phyloP scores from a whole-genome alignment of 2,329 filamentous ascomycete genomes.

The Alternaria hordeiaustralica region DNA sequence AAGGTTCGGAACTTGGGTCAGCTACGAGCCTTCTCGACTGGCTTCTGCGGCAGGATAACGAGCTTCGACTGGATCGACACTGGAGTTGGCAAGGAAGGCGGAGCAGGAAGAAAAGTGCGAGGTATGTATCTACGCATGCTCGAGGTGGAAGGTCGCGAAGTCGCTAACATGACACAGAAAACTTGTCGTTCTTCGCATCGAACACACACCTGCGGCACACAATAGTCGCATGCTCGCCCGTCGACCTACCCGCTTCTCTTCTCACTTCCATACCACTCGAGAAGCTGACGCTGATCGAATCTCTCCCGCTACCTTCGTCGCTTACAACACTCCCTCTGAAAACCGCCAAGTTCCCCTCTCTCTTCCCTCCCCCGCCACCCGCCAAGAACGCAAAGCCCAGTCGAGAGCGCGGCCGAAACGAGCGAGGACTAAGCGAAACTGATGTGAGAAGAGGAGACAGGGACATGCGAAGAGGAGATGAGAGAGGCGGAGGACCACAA shows the following conservation, averaged over 20 bases:
- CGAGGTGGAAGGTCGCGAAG: background rate
- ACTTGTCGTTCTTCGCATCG: conserved; percentile 43
- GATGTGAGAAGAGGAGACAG: conserved; percentile 7
- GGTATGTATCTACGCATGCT: conserved; percentile 22
- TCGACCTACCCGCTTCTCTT: conserved; percentile 39
- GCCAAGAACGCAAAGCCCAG: conserved; percentile 28
- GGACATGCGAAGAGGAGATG: conserved; percentile 10
- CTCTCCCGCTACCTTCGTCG: conserved; percentile 35
- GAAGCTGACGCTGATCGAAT: conserved; percentile 44
- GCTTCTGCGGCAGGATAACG: conserved; percentile 45
- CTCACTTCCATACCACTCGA: conserved; percentile 42
- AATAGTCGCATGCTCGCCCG: conserved; percentile 43
- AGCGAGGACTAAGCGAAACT: conserved; percentile 7
- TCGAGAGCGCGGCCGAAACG: conserved; percentile 21
- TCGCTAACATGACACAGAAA: conserved; percentile 33
- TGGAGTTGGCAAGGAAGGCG: conserved; percentile 46
- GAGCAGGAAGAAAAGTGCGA: conserved; percentile 42
- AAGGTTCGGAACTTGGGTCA: conserved; percentile 46
- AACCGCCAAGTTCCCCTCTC: conserved; percentile 30
- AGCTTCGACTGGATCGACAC: conserved; percentile 48
- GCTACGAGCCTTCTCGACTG: conserved; percentile 44
- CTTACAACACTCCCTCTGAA: conserved; percentile 40
- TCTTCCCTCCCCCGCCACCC: conserved; percentile 41
- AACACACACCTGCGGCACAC: conserved; percentile 45
- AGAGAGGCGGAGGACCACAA: conserved; percentile 24